Base-by-base conservation (phyloP, 129 eudicot species). In the Centrapalus pauciflorus region DNA sequence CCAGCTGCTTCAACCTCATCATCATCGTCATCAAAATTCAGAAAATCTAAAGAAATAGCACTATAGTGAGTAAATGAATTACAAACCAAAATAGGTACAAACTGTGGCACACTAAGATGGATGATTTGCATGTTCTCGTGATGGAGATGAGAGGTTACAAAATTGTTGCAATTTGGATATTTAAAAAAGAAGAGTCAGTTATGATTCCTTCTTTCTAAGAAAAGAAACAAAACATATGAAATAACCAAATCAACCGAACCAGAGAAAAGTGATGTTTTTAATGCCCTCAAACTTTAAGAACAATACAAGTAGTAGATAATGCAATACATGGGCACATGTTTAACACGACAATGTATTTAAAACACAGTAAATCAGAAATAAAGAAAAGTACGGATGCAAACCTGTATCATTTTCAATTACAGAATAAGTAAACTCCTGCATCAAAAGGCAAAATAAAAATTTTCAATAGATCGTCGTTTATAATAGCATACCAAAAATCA, bases 1-100 rank as follows among this genome's bases (percentile, higher is more conserved):
- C 81, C 97, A 63, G 82, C 87, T 7, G 71, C 79, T 57, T 89
- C 96, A 7, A 81, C 90, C 12, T 91, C 96, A 66, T 91, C 98
- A 64, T 88, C 96, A 66, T 50, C 75, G 56, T 91, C 98, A 64
- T 88, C 97, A 62, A 82, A 71, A 79, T 91, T 91, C 61, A 91
- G 61, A 79, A 91, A 91, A 67, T 85, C 98, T 91, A 83, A 34
- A 71, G n/a, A 59, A 54, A 16, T 35, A 58, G 50, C n/a, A 57
- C n/a, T 10, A 54, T 5, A 34, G 55, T 54, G 74, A 46, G 49
- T 3, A 58, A 7, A 61, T 5, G 34, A 27, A 38, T 24, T 12
- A 23, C 24, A 67, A 66, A 29, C 9, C n/a, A 17, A 11, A 17
- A 40, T 17, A 40, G 48, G 1, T 40, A 40, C 4, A 2, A 40